Conservation (phyloP, 2,329 filamentous ascomycete genomes). For the Neurospora sp. region DNA sequence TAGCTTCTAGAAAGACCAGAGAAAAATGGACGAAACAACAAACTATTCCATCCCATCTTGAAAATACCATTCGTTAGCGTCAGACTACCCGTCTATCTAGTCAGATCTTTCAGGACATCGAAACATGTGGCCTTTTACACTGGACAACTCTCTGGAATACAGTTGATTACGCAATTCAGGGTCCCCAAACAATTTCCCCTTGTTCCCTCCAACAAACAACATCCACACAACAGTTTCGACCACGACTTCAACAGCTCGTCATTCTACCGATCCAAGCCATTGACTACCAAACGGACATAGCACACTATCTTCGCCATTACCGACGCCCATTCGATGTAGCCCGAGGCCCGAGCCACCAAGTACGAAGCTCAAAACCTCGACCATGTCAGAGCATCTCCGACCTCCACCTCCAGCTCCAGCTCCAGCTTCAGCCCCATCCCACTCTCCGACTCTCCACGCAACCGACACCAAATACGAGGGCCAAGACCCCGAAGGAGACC, state of each 20-base stretch:
- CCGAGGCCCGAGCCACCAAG: background rate
- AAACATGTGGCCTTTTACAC: background rate
- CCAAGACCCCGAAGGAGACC: conserved; percentile 18
- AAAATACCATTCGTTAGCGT: background rate
- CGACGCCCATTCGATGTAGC: background rate
- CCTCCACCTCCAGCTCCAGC: conserved; percentile 17
- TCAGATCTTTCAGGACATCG: background rate
- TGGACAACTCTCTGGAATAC: background rate
- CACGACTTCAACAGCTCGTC: background rate
- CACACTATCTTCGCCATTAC: background rate
- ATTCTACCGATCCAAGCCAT: background rate
- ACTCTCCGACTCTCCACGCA: conserved; percentile 5
- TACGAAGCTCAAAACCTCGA: conserved; percentile 1
- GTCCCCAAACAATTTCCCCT: background rate
- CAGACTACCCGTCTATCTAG: background rate
- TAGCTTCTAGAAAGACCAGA: background rate
- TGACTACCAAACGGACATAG: background rate
- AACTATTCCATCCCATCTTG: background rate
- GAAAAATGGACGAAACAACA: background rate
- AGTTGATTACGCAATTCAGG: background rate
- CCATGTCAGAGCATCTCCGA: conserved; percentile 37
- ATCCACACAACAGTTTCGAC: background rate
- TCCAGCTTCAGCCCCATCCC: background rate
- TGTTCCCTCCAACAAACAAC: background rate
- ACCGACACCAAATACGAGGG: conserved; percentile 5